Base-by-base conservation (phyloP, 164 flowering plant species). In the Chimonanthus praecox region DNA sequence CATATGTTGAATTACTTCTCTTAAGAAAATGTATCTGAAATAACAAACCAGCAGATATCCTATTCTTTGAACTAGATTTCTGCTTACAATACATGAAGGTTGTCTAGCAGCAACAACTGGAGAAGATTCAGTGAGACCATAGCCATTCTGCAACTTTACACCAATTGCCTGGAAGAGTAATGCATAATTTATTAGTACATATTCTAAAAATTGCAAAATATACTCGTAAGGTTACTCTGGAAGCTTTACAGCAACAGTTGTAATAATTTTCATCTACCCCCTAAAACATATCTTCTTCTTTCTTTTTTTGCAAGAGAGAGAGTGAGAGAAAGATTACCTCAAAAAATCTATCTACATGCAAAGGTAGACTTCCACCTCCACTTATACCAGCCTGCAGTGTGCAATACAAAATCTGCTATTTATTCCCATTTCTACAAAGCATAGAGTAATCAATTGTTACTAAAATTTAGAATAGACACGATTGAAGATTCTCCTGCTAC, bases 291-390 rank as follows among this genome's bases (percentile, higher is more conserved):
- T 3, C 13, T 44, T 66, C 46, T 33, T 33, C 33, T 33, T 33
- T 33, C 33, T 33, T 33, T 20, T 33, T 33, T 33, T 33, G 33
- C 33, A 33, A 33, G 2, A 33, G 33, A 68, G 8, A 45, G 20
- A 33, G 2, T 1, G 33, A 68, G 8, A 45, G 20, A 18, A 5
- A 72, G 58, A 72, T 10, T 75, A 94, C 97, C 97, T 94, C 99
- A 81, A 85, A 94, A 79, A 94, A 94, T 67, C 49, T 87, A 82
- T 94, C 97, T 70, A 94, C 80, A 78, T 91, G 87, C 70, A 79
- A 71, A 50, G 99, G 92, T 80, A 94, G 83, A 84, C 93, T 92
- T 66, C 97, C 99, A 48, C 99, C 99, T 65, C 99, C 99, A 82
- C 94, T 92, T 76, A 92, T 83, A 75, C 95, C 94, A 77, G 95